Evolutionary conservation across 2,329 filamentous ascomycete species (phyloP).

Genomic region (Calonectria multiphialidica): DNA sequence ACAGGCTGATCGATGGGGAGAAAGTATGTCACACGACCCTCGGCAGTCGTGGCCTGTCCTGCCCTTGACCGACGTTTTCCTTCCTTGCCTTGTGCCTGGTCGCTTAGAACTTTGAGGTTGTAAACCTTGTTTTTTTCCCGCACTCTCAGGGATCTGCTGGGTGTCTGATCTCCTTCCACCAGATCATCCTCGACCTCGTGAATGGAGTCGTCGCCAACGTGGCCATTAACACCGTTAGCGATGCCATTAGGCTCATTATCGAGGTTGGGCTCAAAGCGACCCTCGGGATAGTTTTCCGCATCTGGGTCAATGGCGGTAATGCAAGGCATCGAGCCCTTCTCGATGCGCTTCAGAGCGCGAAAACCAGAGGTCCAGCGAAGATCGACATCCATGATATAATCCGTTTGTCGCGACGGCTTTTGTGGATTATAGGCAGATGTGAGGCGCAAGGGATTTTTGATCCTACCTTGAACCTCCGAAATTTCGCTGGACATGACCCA

Average conservation of each 20-base stretch:
- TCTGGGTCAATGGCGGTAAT: slow-evolving; percentile 57
- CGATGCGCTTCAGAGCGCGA: slow-evolving; percentile 48
- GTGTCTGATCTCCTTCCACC: slow-evolving; percentile 61
- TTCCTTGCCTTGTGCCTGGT: slow-evolving; percentile 67
- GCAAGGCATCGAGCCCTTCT: slow-evolving; percentile 58
- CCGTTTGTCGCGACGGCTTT: slow-evolving; percentile 48
- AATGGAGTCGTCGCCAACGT: slow-evolving; percentile 44
- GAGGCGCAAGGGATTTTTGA: slow-evolving; percentile 51
- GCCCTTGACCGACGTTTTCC: slow-evolving; percentile 53
- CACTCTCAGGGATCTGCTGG: slow-evolving; percentile 62
- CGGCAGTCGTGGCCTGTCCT: slow-evolving; percentile 44
- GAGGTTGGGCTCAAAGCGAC: slow-evolving; percentile 35
- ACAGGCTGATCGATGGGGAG: slow-evolving; percentile 59
- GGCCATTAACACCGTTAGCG: slow-evolving; percentile 30
- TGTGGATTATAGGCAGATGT: slow-evolving; percentile 41
- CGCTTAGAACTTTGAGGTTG: slow-evolving; percentile 70
- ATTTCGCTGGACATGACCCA: slow-evolving; percentile 58
- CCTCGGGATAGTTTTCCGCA: slow-evolving; percentile 39
- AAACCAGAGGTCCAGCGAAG: slow-evolving; percentile 60
- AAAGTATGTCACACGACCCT: slow-evolving; percentile 60
- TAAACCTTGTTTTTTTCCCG: slow-evolving; percentile 65
- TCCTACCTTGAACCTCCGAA: slow-evolving; percentile 55
- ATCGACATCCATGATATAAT: slow-evolving; percentile 63
- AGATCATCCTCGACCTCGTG: slow-evolving; percentile 59
- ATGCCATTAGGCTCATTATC: slow-evolving; percentile 32